Percentiles rank a stretch among this genome's conserved stretches.
phyloP scores from a whole-genome alignment of 2,329 filamentous ascomycete species.

The Xenoacremonium recifei region DNA sequence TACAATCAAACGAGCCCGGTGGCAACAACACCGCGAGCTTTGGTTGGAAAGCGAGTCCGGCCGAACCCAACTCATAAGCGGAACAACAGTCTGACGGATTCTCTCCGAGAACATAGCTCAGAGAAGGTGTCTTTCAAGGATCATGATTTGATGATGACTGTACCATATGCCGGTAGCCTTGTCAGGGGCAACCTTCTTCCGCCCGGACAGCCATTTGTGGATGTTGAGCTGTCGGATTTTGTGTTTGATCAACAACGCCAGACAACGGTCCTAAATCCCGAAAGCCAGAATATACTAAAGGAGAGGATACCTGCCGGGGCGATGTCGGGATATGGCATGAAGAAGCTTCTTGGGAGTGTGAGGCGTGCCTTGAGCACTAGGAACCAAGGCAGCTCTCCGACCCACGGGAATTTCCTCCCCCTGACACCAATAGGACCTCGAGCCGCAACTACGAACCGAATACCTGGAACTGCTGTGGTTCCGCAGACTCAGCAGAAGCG shows the following conservation, averaged over 20 bases:
- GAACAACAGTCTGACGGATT: slow-evolving; percentile 85
- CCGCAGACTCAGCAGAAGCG: slow-evolving; percentile 50
- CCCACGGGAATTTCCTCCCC: slow-evolving; percentile 47
- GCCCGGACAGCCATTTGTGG: slow-evolving; percentile 78
- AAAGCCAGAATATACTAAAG: slow-evolving; percentile 39
- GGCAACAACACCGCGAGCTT: slow-evolving; percentile 56
- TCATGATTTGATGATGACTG: slow-evolving; percentile 57
- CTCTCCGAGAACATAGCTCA: slow-evolving; percentile 65
- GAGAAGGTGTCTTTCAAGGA: slow-evolving; percentile 53
- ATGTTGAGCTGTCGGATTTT: slow-evolving; percentile 53
- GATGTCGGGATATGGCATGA: slow-evolving; percentile 74
- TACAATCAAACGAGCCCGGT: slow-evolving; percentile 49
- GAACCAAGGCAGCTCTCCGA: slow-evolving; percentile 42
- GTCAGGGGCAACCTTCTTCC: slow-evolving; percentile 84
- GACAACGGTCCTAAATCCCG: slow-evolving; percentile 52
- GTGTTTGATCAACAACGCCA: slow-evolving; percentile 47
- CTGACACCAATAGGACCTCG: slow-evolving; percentile 49
- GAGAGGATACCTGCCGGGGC: slow-evolving; percentile 51
- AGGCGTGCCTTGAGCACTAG: slow-evolving; percentile 73
- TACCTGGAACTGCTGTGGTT: slow-evolving; percentile 60
- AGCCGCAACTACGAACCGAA: slow-evolving; percentile 55
- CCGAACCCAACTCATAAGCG: slow-evolving; percentile 68
- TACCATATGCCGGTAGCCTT: slow-evolving; percentile 76
- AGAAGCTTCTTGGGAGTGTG: slow-evolving; percentile 81
- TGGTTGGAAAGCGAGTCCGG: slow-evolving; percentile 59